These are phyloP conservation scores for Chaetoceros tenuissimus DNA, from an alignment of 108 stramenopile genomes.

Conservation along the genomic window DNA sequence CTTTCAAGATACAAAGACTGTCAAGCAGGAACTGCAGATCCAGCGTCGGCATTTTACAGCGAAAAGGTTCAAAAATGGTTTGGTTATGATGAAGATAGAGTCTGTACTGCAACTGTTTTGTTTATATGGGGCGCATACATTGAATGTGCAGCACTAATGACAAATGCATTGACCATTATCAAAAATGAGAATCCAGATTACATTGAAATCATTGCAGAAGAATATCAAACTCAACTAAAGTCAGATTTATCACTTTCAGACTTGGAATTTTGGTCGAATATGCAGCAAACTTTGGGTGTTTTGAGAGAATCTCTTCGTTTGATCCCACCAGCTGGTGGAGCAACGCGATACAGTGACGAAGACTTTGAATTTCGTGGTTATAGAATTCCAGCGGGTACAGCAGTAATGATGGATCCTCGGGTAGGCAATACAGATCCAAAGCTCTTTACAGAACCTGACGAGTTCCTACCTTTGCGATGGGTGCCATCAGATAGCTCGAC, in stretches of 20 bases:
- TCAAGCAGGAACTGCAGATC: too few relatives aligned
- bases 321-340: constrained; percentile 14
- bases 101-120: too few relatives aligned
- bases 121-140: constrained; percentile 29
- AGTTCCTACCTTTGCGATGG: constrained; percentile 16
- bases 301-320: constrained; percentile 13
- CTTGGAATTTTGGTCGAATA: constrained; percentile 12
- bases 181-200: too few relatives aligned
- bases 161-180: constrained; percentile 9
- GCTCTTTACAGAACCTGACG: constrained; percentile 7
- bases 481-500: background rate
- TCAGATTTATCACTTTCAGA: background rate
- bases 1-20: too few relatives aligned
- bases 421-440: constrained; percentile 18
- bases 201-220: too few relatives aligned
- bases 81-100: too few relatives aligned
- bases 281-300: constrained; percentile 13
- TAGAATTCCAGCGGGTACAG: constrained; percentile 11
- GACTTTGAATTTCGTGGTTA: constrained; percentile 16
- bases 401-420: constrained; percentile 15
- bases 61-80: too few relatives aligned
- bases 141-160: constrained; percentile 14
- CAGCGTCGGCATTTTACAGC: too few relatives aligned
- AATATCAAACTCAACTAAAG: too few relatives aligned
- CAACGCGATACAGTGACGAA: constrained; percentile 5